These are phyloP conservation scores for Fomitopsis betulina DNA, from an alignment of 1,284 basidiomycete species.

Conservation along the genomic window DNA sequence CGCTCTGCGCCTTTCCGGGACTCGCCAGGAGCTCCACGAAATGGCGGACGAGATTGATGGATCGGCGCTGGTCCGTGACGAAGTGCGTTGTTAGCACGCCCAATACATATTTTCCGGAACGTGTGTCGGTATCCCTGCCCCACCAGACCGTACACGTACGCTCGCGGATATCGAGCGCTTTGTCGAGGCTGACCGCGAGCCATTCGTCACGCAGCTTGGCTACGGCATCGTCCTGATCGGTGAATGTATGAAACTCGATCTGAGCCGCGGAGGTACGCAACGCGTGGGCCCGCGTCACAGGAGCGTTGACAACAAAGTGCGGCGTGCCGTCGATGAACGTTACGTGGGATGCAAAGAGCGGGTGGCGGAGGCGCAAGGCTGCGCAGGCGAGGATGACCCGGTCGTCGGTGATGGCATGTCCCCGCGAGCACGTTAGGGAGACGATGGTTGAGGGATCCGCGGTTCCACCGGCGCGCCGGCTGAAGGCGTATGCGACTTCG, in stretches of 20 bases:
- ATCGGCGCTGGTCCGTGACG: neutral
- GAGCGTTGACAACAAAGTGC: neutral
- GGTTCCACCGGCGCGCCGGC: neutral
- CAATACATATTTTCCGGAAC: neutral
- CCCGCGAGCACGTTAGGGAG: neutral
- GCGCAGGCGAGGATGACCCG: constrained; percentile 1
- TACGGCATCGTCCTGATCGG: neutral
- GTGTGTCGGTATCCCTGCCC: neutral
- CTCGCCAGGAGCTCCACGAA: constrained; percentile 5
- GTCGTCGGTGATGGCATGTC: neutral
- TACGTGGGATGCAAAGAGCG: neutral
- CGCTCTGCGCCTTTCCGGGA: neutral
- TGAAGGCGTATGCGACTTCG: neutral
- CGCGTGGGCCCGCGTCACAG: neutral
- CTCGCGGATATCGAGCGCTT: constrained; percentile 2
- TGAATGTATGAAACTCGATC: constrained; percentile 3
- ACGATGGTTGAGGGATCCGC: neutral
- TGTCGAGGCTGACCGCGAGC: neutral
- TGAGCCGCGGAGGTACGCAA: neutral
- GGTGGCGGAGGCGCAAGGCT: neutral
- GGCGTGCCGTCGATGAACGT: neutral
- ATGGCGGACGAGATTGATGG: constrained; percentile 1
- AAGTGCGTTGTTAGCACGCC: constrained; percentile 2
- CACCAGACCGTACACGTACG: neutral
- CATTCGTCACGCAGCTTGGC: neutral